Evolutionary conservation across 2,329 filamentous ascomycete genomes (phyloP).

Genomic region (Balansia obtecta): DNA sequence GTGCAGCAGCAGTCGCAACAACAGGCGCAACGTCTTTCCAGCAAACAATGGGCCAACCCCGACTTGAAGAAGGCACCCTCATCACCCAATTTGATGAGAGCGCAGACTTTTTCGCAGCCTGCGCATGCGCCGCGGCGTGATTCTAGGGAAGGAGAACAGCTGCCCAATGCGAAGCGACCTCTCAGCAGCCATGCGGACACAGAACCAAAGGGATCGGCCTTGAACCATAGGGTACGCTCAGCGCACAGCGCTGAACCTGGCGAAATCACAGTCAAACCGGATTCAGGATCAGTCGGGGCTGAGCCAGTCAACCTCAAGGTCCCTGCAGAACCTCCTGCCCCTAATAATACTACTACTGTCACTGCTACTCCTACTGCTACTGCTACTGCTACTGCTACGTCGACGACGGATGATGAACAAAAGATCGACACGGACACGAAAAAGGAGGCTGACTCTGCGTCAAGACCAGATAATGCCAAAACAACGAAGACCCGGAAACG

Average conservation of each 20-base stretch:
- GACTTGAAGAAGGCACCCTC: conserved; percentile 38
- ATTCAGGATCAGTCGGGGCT: conserved; percentile 12
- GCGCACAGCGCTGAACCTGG: conserved; percentile 34
- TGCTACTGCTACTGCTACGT: no score
- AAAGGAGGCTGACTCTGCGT: not conserved
- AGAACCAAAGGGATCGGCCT: conserved; percentile 21
- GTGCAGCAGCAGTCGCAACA: conserved; percentile 26
- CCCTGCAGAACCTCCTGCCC: not conserved
- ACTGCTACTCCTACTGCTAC: no score
- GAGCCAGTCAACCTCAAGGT: not conserved
- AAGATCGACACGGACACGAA: not conserved
- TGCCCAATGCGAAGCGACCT: conserved; percentile 31
- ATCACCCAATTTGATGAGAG: conserved; percentile 38
- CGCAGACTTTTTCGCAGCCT: conserved; percentile 35
- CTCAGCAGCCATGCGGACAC: conserved; percentile 41
- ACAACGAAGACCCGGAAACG: conserved; percentile 15
- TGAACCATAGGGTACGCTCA: conserved; percentile 25
- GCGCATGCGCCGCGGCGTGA: conserved; percentile 26
- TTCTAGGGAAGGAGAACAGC: conserved; percentile 20
- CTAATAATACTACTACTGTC: not conserved
- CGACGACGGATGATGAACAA: not conserved
- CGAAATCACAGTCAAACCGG: conserved; percentile 30
- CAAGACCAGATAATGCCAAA: not conserved
- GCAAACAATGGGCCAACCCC: conserved; percentile 49
- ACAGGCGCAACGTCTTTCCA: conserved; percentile 38